Base-by-base conservation (phyloP, 129 eudicot genomes). In the Artemisia tridentata region DNA sequence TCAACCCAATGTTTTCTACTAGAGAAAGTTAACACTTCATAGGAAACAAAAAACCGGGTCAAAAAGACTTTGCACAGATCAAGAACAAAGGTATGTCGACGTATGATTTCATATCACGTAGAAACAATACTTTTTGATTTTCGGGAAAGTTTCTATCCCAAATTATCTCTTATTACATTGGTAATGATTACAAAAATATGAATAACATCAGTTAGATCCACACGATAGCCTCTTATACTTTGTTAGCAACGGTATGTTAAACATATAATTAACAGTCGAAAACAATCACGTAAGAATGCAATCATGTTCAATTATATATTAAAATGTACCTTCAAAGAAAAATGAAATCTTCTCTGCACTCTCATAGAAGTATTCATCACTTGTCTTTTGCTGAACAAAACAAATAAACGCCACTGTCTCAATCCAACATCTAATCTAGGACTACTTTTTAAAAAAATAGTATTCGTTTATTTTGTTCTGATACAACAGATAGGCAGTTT, bases 301-400 rank as follows among this genome's bases (percentile, higher is more conserved):
- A 53, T 41, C 27, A 54, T 3, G 48, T 41, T 38, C 63, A 52
- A 67, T 15, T 16, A 29, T 53, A 18, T 16, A 43, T 10, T 19
- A 20, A 49, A 23, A 27, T 63, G 5, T 79, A 88, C 99, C 99
- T 84, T 95, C 99, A 72, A 90, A 95, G 97, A 95, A 95, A 63
- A 87, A 95, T 0, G 97, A 95, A 53, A 95, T 80, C 79, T 88
- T 95, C 79, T 95, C 99, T 14, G 91, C 99, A 56, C 99, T 95
- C 25, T 95, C 99, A 41, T 71, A 95, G 86, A 95, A 95, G 85
- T 95, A 86, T 34, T 95, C 88, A 72, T 88, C 86, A 58, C 83
- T 84, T 8, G 96, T 85, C 18, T 46, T 82, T 81, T 70, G 86
- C 99, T 95, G 82, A 49, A 78, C 57, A 57, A 19, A 63, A 23